These are phyloP conservation scores for Chenopodium album DNA, from an alignment of 148 eudicot species.

Conservation along the genomic window DNA sequence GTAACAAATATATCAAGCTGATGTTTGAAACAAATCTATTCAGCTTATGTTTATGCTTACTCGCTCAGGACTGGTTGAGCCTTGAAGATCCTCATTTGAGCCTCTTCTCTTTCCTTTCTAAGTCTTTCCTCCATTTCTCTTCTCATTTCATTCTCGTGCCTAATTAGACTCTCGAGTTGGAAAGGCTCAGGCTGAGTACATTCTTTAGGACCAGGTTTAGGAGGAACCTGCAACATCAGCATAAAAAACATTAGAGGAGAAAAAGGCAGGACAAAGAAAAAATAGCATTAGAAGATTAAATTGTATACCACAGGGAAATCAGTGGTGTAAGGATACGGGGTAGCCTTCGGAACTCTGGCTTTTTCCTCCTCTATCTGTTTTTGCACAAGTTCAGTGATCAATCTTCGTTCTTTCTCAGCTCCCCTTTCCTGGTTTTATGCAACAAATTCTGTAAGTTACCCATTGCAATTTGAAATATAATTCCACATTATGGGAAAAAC, in stretches of 20 bases:
- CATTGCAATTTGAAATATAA: neutral
- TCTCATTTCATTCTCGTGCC: constrained; percentile 87
- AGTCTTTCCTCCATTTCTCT: constrained; percentile 83
- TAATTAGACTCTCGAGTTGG: constrained; percentile 68
- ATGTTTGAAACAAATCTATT: neutral
- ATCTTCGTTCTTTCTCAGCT: constrained; percentile 67
- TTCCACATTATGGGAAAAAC: neutral
- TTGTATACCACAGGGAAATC: constrained; percentile 87
- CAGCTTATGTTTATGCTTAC: constrained; percentile 32
- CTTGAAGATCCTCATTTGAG: constrained; percentile 71
- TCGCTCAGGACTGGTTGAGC: constrained; percentile 87
- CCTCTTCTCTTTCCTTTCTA: constrained; percentile 73
- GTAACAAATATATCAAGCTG: neutral
- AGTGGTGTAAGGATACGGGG: constrained; percentile 89
- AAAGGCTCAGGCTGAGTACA: constrained; percentile 90
- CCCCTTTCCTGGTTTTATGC: constrained; percentile 68
- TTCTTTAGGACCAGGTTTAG: constrained; percentile 83
- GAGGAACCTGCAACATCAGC: constrained; percentile 59
- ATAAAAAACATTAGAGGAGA: neutral
- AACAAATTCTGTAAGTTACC: neutral
- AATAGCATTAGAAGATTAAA: neutral
- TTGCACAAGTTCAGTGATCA: constrained; percentile 57
- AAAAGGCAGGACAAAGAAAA: neutral
- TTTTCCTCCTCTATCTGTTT: constrained; percentile 79
- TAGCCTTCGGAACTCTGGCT: constrained; percentile 83